Percentiles rank a stretch among this genome's conserved stretches.
phyloP scores from a whole-genome alignment of 306 rosid species.

The Malus sieversii region DNA sequence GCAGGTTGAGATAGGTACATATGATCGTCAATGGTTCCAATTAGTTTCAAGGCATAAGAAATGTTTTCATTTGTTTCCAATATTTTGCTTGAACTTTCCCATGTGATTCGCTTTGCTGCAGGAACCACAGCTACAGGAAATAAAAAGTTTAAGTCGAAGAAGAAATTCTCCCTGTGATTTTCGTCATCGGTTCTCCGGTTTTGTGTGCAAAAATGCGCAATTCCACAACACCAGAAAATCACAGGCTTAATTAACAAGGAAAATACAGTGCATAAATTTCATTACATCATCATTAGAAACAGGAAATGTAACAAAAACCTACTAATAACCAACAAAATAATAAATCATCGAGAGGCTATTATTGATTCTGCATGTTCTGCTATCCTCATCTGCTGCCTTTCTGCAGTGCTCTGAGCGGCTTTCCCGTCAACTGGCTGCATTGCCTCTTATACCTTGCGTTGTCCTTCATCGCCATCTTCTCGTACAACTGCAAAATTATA shows the following conservation, averaged over 20 bases:
- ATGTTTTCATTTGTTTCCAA: neutral
- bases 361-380: neutral
- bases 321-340: neutral
- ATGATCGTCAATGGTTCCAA: too few relatives aligned
- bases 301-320: neutral
- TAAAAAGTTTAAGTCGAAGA: constrained; percentile 11
- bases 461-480: constrained; percentile 28
- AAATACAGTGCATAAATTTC: too few relatives aligned
- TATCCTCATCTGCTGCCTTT: neutral
- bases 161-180: neutral
- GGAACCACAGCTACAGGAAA: constrained; percentile 35
- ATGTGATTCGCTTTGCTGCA: neutral
- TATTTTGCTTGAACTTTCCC: neutral
- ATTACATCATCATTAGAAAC: too few relatives aligned
- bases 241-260: neutral
- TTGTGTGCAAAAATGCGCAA: neutral
- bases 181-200: neutral
- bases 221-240: neutral
- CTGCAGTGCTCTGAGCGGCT: neutral
- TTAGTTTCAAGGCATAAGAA: neutral
- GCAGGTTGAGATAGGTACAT: too few relatives aligned
- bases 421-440: constrained; percentile 8
- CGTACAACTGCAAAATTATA: constrained; percentile 5
- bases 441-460: constrained; percentile 23
- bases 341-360: neutral